Evolutionary conservation across 2,329 filamentous ascomycete species (phyloP), one percentile per base, ranked within the genome.

Genomic region (Talaromyces rugulosus): DNA sequence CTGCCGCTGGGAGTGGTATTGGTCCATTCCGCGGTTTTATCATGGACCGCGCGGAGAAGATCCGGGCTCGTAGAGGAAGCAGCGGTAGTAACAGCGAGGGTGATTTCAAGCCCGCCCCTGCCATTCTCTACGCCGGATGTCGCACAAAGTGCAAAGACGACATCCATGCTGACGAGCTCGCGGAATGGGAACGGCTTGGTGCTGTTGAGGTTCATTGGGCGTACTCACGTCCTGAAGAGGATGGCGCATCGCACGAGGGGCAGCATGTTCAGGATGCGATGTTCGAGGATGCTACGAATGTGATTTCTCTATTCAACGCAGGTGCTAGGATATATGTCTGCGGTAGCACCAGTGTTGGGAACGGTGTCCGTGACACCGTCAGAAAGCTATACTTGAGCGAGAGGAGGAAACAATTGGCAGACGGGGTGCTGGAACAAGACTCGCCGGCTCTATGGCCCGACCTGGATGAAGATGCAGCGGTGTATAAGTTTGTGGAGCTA

Each of bases 1-100:
- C 72, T 30, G 75, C 73, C 36, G 75, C 76, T 0, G 76, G 76
- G 4, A 81, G 83, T 0, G 86, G 86, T 0, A 72, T 88, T 1
- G 86, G 86, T 0, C 86, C 86, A 0, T 88, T 89, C 79, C 81
- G 84, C 0, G 86, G 82, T 0, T 89, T 89, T 68, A 67, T 87
- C 12, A 84, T 87, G 72, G 85, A 89, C 65, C 84, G 87, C 0
- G 85, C 84, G 0, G 78, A 62, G 51, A 62, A 62, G 16, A 62
- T 74, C 44, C 67, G 68, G 47, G 69, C 68, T 6, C 66, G 72
- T 3, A 47, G 44, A 12, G 67, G 65, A 52, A 68, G 63, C 42
- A 66, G 66, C 62, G 23, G 18, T 36, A 12, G 33, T n/a, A 59
- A 65, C 0, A 62, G 63, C 8, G 61, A 50, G 1, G 56, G 65